phyloP scores from a whole-genome alignment of 768 basidiomycete genomes.

The Mycena galericulata region DNA sequence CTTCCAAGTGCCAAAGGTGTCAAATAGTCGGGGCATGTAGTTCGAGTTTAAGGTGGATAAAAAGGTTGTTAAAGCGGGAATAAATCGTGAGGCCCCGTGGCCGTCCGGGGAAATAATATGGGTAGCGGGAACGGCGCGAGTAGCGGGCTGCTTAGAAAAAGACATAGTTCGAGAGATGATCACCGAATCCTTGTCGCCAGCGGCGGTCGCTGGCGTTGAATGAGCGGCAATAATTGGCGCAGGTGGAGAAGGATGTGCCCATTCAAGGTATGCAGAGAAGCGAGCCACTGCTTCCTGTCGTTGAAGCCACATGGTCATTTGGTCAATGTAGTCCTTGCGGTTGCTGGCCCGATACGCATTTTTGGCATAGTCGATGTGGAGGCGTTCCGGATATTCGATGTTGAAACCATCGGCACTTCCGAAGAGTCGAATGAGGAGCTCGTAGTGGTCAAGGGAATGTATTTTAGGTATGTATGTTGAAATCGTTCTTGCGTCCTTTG shows the following conservation, averaged over 20 bases:
- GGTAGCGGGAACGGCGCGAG: not conserved
- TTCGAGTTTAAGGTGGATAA: not conserved
- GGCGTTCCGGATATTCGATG: not conserved
- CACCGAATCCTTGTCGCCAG: not conserved
- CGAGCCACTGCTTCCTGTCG: not conserved
- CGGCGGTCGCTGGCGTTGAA: not conserved
- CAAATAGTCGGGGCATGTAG: not conserved
- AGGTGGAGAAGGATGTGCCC: constrained; percentile 31
- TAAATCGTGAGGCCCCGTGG: constrained; percentile 1
- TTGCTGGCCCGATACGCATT: not conserved
- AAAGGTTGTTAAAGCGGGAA: not conserved
- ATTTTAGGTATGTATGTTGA: constrained; percentile 53
- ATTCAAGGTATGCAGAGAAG: not conserved
- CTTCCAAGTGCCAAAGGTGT: constrained; percentile 18
- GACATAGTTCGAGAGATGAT: not conserved
- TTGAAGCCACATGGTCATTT: not conserved
- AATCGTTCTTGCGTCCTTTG: constrained; percentile 38
- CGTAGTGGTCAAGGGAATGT: constrained; percentile 36
- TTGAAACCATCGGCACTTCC: not conserved
- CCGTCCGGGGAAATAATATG: constrained; percentile 17
- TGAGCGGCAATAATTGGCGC: not conserved
- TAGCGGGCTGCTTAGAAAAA: not conserved
- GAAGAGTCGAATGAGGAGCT: not conserved
- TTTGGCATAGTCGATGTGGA: not conserved
- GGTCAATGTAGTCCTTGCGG: not conserved